phyloP scores from a whole-genome alignment of 2,329 filamentous ascomycete species.

The Sordariomycetes sp. region DNA sequence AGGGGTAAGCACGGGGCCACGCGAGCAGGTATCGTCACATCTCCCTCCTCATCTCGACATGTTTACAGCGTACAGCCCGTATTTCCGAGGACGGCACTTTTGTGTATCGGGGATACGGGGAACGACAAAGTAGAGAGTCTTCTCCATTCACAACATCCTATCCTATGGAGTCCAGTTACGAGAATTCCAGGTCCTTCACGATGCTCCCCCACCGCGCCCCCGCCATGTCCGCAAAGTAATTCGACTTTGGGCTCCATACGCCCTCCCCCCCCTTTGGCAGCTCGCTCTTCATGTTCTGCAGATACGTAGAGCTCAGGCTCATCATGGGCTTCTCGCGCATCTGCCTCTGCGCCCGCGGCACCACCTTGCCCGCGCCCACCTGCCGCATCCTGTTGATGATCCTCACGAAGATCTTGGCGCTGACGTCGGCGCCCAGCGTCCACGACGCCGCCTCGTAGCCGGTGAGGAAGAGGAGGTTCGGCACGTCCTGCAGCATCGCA shows the following conservation, averaged over 20 bases:
- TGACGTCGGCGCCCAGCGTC: conserved; percentile 52
- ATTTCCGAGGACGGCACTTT: not conserved
- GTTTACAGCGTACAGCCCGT: not conserved
- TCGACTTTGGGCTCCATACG: not conserved
- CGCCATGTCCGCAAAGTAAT: not conserved
- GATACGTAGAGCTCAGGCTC: not conserved
- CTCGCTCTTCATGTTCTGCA: not conserved
- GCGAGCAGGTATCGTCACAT: not conserved
- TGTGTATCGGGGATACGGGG: not conserved
- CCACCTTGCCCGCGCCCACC: conserved; percentile 23
- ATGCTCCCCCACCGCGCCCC: not conserved
- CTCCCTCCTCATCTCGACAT: not conserved
- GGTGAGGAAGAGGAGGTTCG: conserved; percentile 47
- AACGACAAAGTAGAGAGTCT: not conserved
- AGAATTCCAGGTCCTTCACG: not conserved
- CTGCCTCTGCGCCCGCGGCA: conserved; percentile 22
- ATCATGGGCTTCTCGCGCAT: not conserved
- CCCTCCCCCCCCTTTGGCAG: not conserved
- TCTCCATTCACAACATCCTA: not conserved
- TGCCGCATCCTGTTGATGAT: conserved; percentile 35
- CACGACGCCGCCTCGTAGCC: conserved; percentile 55
- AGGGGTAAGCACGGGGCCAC: not conserved
- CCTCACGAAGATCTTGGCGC: conserved; percentile 31
- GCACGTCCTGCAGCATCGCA: conserved; percentile 52
- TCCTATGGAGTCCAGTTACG: not conserved